Conservation (phyloP, 208 protist genomes). For the Trypanosoma mega region DNA sequence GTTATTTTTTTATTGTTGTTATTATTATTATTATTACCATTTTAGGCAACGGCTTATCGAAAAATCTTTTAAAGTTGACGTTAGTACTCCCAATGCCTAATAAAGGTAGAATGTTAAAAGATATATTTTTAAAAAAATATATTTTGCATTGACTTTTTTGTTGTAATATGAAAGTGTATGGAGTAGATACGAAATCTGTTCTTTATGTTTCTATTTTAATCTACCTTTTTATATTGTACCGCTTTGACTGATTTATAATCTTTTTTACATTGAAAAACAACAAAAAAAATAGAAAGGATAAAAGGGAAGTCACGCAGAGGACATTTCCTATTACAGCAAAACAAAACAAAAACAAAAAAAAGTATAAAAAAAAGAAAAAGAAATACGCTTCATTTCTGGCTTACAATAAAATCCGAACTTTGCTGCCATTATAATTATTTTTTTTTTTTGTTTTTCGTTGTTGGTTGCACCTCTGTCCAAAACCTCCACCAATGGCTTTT, state of each 20-base stretch:
- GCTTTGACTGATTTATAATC: slow-evolving; percentile 11
- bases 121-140: no score
- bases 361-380: slow-evolving; percentile 3
- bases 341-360: no score
- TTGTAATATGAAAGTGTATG: no score
- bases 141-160: no score
- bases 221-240: neutral
- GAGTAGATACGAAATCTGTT: no score
- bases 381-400: neutral
- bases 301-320: no score
- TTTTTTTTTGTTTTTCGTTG: neutral
- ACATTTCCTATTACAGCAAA: no score
- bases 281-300: no score
- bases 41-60: no score
- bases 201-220: neutral
- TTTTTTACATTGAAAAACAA: slow-evolving; percentile 8
- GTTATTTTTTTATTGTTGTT: neutral
- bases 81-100: no score
- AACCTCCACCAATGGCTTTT: neutral
- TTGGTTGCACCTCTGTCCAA: neutral
- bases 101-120: no score
- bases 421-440: neutral
- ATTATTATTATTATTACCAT: neutral
- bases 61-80: no score
- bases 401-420: neutral